A percentile compares a stretch with the other conserved stretches of the same genome.
Evolutionary conservation across 495 filamentous ascomycete genomes (phyloP).

Genomic region (Ramalina peruviana): DNA sequence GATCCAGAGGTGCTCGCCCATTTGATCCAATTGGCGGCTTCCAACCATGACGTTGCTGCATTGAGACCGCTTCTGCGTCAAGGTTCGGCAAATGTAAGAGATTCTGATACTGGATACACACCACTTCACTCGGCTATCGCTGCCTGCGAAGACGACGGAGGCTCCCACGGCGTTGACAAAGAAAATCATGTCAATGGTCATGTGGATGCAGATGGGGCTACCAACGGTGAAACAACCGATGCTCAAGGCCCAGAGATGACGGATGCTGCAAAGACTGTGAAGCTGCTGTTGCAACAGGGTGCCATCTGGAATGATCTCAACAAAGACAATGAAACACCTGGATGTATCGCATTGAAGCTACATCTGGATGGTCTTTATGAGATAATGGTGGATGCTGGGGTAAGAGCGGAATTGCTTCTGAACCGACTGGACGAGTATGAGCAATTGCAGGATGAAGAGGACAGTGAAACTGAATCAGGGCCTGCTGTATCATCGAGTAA

Average conservation of each 20-base stretch:
- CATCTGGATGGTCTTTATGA: conserved; percentile 64
- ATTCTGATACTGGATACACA: conserved; percentile 71
- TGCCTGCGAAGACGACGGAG: conserved; percentile 48
- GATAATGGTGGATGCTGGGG: conserved; percentile 78
- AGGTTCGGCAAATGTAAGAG: conserved; percentile 59
- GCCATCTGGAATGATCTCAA: conserved; percentile 98
- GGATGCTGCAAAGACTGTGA: conserved; percentile 48
- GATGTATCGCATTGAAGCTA: conserved; percentile 66
- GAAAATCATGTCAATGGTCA: conserved; percentile 17
- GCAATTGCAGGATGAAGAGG: conserved; percentile 46
- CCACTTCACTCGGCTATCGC: conserved; percentile 86
- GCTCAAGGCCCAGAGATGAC: conserved; percentile 32
- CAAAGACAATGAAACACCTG: conserved; percentile 72
- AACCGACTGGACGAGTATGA: conserved; percentile 66
- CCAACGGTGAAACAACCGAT: conserved; percentile 7
- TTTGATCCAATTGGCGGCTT: conserved; percentile 63
- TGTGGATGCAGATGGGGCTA: conserved; percentile 1
- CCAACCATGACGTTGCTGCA: conserved; percentile 62
- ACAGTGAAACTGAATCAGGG: conserved; percentile 22
- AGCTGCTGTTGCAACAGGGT: conserved; percentile 67
- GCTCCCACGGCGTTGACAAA: conserved; percentile 14
- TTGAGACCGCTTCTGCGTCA: conserved; percentile 63
- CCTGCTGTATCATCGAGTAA: no score
- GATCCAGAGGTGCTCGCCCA: conserved; percentile 19
- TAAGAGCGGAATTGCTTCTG: conserved; percentile 78